Conservation (phyloP, 768 basidiomycete species). For the Piloderma croceum region DNA sequence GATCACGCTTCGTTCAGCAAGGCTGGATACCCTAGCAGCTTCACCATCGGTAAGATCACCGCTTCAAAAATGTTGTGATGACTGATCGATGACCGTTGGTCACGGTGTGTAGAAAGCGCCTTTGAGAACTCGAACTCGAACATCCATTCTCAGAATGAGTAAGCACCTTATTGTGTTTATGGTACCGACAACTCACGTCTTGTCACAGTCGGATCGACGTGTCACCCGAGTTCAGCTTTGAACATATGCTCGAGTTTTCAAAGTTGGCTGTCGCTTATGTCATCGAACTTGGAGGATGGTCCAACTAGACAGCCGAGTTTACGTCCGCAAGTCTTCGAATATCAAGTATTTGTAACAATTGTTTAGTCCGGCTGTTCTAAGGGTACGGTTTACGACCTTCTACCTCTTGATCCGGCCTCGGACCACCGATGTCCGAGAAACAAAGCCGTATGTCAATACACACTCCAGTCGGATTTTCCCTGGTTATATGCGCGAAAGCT, state of each 20-base stretch:
- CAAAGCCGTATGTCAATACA: too few species aligned
- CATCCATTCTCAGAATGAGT: slow-evolving; percentile 83
- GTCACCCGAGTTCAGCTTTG: slow-evolving; percentile 84
- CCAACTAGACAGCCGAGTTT: too few species aligned
- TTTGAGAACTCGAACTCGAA: slow-evolving; percentile 77
- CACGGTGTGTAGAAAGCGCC: slow-evolving; percentile 45
- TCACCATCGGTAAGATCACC: slow-evolving; percentile 63
- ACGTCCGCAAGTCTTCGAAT: too few species aligned
- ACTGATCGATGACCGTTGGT: slow-evolving; percentile 9
- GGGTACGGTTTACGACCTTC: too few species aligned
- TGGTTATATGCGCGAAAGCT: too few species aligned
- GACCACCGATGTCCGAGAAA: too few species aligned
- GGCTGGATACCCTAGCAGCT: slow-evolving; percentile 80
- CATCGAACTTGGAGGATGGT: slow-evolving; percentile 63
- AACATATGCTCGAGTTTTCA: slow-evolving; percentile 85
- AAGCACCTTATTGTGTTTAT: slow-evolving; percentile 27
- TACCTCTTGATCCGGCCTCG: too few species aligned
- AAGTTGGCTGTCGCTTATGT: slow-evolving; percentile 78
- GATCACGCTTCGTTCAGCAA: slow-evolving; percentile 88
- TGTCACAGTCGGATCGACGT: slow-evolving; percentile 68
- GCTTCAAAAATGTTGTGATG: slow-evolving; percentile 7
- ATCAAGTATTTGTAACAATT: too few species aligned
- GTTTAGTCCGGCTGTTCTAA: too few species aligned
- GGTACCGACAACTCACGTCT: slow-evolving; percentile 11
- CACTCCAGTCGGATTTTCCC: too few species aligned